Base-by-base conservation (phyloP, 306 rosid species). In the Ormosia emarginata region DNA sequence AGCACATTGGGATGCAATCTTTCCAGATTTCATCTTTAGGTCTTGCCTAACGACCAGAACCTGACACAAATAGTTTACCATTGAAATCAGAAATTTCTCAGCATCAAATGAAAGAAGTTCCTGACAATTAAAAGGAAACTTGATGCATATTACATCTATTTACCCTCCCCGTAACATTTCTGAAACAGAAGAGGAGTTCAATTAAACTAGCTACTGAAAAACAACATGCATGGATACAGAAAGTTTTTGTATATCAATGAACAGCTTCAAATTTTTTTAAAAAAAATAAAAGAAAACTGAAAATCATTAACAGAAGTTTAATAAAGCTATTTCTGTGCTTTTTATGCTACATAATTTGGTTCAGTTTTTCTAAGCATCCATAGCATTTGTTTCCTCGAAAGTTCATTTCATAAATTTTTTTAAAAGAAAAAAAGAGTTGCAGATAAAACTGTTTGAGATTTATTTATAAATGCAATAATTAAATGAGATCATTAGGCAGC, bases 1-100 rank as follows among this genome's bases (percentile, higher is more conserved):
- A 85, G 99, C 97, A 87, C 98, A 95, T 81, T 95, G 99, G 46
- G 99, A 95, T 65, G 98, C 99, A 66, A 95, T 91, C 87, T 95
- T 95, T 86, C 98, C 97, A 0, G 95, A 71, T 79, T 84, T 94
- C 98, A 95, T 95, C 91, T 91, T 95, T 39, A 95, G 85, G 84
- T 93, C 99, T 86, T 88, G 97, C 83, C 98, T 84, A 15, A 95
- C 98, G 5, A 95, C 90, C 83, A 91, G 87, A 74, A 93, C 97
- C 97, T 95, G 84, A 30, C 81, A 82, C 61, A 72, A 64, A 69
- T 11, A 75, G 53, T 67, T 62, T 56, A 81, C 39, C 24, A 52
- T 75, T 67, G 37, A 70, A 83, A 77, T 58, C 71, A 79, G 76
- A 86, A 77, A 71, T 71, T 62, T 46, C 55, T 78, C 53, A 40